phyloP scores from a whole-genome alignment of 176 grass and related monocot genomes.

The Panicum miliaceum region DNA sequence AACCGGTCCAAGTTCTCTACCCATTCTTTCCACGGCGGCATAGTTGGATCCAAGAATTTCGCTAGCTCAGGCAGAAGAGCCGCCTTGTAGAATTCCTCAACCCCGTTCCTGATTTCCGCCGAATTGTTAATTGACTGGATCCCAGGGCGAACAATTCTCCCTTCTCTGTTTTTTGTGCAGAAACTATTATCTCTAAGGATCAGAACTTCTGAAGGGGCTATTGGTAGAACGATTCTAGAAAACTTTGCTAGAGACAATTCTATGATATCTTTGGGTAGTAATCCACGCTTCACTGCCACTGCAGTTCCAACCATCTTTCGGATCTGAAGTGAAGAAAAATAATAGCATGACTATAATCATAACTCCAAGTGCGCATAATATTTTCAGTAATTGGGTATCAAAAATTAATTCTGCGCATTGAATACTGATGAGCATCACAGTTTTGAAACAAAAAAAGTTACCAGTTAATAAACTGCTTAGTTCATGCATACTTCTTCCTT shows the following conservation, averaged over 20 bases:
- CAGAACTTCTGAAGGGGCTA: slow-evolving; percentile 90
- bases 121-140: slow-evolving; percentile 70
- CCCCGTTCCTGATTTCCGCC: slow-evolving; percentile 51
- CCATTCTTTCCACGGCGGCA: slow-evolving; percentile 89
- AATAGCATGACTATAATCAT: background rate
- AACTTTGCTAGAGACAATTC: slow-evolving; percentile 83
- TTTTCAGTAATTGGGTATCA: slow-evolving; percentile 21
- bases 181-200: slow-evolving; percentile 73
- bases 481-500: background rate
- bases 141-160: slow-evolving; percentile 62
- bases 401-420: background rate
- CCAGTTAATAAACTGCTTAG: background rate
- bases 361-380: background rate
- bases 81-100: slow-evolving; percentile 62
- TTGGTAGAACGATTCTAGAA: slow-evolving; percentile 82
- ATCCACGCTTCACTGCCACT: slow-evolving; percentile 77
- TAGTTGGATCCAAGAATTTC: slow-evolving; percentile 63
- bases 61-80: slow-evolving; percentile 74
- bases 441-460: background rate
- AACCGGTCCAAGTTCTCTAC: slow-evolving; percentile 75
- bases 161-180: slow-evolving; percentile 51
- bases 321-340: slow-evolving; percentile 62
- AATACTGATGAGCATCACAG: background rate
- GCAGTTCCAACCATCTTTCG: slow-evolving; percentile 94
- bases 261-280: slow-evolving; percentile 81